These are phyloP conservation scores for Trichosanthes truncata DNA, from an alignment of 306 rosid genomes.

Conservation along the genomic window DNA sequence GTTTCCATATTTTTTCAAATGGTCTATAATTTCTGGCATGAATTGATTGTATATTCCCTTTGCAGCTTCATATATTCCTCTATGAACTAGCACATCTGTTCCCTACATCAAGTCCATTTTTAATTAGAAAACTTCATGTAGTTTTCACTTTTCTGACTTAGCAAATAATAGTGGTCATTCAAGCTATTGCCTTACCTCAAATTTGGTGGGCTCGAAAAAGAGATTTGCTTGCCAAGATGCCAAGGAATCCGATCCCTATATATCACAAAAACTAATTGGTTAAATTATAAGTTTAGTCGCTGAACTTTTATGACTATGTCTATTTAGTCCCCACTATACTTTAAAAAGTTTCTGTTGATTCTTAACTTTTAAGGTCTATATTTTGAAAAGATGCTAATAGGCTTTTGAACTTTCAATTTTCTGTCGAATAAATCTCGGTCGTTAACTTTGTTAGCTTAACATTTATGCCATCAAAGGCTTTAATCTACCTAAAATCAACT, in stretches of 20 bases:
- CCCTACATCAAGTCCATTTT: constrained; percentile 29
- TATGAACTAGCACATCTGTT: constrained; percentile 67
- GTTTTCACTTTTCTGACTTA: neutral
- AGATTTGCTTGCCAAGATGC: constrained; percentile 96
- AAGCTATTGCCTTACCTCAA: constrained; percentile 45
- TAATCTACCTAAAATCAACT: neutral
- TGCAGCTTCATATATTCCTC: constrained; percentile 96
- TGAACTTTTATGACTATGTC: neutral
- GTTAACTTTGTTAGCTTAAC: neutral
- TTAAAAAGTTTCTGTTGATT: neutral
- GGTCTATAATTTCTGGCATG: constrained; percentile 72
- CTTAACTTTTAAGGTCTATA: too few species aligned
- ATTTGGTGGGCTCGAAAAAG: constrained; percentile 85
- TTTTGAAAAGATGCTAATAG: neutral
- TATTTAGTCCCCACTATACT: neutral
- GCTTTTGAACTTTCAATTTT: neutral
- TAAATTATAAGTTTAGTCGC: neutral
- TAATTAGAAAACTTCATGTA: neutral
- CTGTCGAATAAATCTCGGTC: neutral
- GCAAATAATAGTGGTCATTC: neutral
- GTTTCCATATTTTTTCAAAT: constrained; percentile 50
- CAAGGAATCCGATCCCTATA: constrained; percentile 86
- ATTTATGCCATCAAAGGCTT: neutral
- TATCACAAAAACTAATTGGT: constrained; percentile 11
- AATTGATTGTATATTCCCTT: constrained; percentile 81